Evolutionary conservation across 768 basidiomycete species (phyloP), one percentile per base, ranked within the genome.

Genomic region (Suillus hirtellus): DNA sequence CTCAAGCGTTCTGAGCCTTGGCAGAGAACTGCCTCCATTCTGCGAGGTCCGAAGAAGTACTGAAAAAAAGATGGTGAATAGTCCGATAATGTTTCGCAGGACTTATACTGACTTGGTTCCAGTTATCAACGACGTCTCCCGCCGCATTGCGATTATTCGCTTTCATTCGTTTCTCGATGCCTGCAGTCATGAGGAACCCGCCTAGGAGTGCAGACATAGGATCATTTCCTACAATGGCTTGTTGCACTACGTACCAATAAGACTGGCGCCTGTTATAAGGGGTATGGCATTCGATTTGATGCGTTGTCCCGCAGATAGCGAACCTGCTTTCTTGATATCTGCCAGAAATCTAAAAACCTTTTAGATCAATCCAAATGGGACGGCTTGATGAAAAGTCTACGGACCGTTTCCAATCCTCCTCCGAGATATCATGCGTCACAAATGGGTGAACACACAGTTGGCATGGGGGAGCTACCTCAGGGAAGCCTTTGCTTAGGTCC

Each of bases 381-480:
- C n/a, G 21, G 11, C 40, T n/a, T 34, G 31, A n/a, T 9, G 21
- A 34, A 15, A 8, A 5, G 8, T 27, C 10, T 19, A 63, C 68
- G 21, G 14, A 82, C 79, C 76, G 74, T 46, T 72, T 67, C 86
- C 86, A 86, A 69, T 86, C 86, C 19, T 70, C 74, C 70, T 85
- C 80, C 0, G 60, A 66, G 4, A 87, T 71, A 66, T 86, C 84
- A 69, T 83, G 81, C 55, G 79, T 73, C 27, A 69, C 67, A 67
- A 87, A 87, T 31, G 85, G 85, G 67, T 87, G 86, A 11, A 78
- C 78, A 19, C 65, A 63, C 9, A 69, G 35, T 37, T 64, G 62
- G 4, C 79, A 76, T 1, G 80, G 80, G 1, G 85, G 85, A 0
- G 79, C 76, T 8, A 78, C 42, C 15, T 68, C 64, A 0, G 80